Base-by-base conservation (phyloP, 176 grass and related monocot species). In the Musa troglodytarum region DNA sequence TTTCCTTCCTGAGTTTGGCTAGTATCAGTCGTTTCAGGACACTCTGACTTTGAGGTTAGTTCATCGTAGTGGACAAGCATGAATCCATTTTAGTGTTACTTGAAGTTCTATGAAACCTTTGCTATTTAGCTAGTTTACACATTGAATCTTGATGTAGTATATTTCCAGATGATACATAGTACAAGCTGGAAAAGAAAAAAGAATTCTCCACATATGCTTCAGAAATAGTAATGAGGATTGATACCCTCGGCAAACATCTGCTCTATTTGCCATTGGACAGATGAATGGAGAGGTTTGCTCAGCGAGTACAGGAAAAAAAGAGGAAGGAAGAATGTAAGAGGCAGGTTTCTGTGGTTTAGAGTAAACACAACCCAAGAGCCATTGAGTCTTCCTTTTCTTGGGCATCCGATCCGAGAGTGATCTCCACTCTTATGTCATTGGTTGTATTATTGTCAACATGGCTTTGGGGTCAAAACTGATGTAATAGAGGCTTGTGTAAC, bases 401-500 rank as follows among this genome's bases (percentile, higher is more conserved):
- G 52, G 68, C 68, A 70, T 70, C 68, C 52, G 68, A 70, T 70
- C 68, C 52, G 68, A 70, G 34, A 70, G n/a, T 50, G 68, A 70
- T 70, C 68, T 51, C 68, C 68, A 70, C 50, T 70, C 9, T 50
- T 50, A 20, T n/a, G 11, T 20, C 43, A 70, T 19, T 50, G 68
- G 21, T 52, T 70, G n/a, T 51, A 52, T 22, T n/a, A 70, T 70
- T 51, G 49, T 11, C 9, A 29, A 52, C 15, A 70, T 50, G 25
- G 68, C 68, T 70, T 70, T 70, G 43, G 49, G 16, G 16, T 49
- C 68, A 70, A 70, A 12, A 65, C n/a, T 51, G 20, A n/a, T 51
- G 68, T 3, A 52, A 50, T 52, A 21, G 29, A 51, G 43, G 16
- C 20, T 43, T 52, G 34, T 70, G 34, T 21, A 49, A 49, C 17